phyloP scores from a whole-genome alignment of 2,329 filamentous ascomycete genomes.

The Diplodia scrobiculata region DNA sequence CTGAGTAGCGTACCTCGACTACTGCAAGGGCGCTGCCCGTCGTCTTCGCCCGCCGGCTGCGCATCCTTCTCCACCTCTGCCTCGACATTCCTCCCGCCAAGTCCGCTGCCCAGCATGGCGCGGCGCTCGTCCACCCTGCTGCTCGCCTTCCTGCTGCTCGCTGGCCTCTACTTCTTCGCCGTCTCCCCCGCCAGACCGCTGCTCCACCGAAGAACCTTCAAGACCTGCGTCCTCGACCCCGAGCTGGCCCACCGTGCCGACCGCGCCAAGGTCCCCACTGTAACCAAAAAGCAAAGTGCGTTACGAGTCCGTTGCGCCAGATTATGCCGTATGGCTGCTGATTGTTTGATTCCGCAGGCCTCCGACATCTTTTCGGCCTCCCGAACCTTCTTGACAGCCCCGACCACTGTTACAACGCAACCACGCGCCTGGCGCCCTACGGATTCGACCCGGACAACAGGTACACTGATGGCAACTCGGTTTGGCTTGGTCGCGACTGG shows the following conservation, averaged over 20 bases:
- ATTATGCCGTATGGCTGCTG: not conserved
- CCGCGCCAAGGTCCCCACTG: slow-evolving; percentile 21
- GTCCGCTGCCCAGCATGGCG: slow-evolving; percentile 23
- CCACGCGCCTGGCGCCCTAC: slow-evolving; percentile 20
- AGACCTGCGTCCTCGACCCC: slow-evolving; percentile 20
- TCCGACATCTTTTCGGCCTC: slow-evolving; percentile 26
- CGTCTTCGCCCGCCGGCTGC: not conserved
- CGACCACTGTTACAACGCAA: slow-evolving; percentile 24
- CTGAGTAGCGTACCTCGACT: slow-evolving; percentile 10
- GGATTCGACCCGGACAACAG: slow-evolving; percentile 7
- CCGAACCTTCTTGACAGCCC: slow-evolving; percentile 22
- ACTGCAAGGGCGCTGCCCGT: slow-evolving; percentile 22
- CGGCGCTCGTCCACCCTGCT: slow-evolving; percentile 19
- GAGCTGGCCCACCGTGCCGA: slow-evolving; percentile 21
- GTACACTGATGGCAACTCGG: not conserved
- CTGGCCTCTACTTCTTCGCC: slow-evolving; percentile 19
- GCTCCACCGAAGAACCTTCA: slow-evolving; percentile 8
- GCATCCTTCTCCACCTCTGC: not conserved
- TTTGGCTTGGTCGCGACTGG: slow-evolving; percentile 56
- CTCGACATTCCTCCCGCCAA: slow-evolving; percentile 1
- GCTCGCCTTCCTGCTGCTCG: slow-evolving; percentile 11
- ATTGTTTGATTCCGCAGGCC: slow-evolving; percentile 3
- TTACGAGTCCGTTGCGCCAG: not conserved
- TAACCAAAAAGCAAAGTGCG: slow-evolving; percentile 20
- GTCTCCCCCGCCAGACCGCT: slow-evolving; percentile 1